These are phyloP conservation scores for Teratosphaeria nubilosa DNA, from an alignment of 2,329 filamentous ascomycete genomes.

Conservation along the genomic window DNA sequence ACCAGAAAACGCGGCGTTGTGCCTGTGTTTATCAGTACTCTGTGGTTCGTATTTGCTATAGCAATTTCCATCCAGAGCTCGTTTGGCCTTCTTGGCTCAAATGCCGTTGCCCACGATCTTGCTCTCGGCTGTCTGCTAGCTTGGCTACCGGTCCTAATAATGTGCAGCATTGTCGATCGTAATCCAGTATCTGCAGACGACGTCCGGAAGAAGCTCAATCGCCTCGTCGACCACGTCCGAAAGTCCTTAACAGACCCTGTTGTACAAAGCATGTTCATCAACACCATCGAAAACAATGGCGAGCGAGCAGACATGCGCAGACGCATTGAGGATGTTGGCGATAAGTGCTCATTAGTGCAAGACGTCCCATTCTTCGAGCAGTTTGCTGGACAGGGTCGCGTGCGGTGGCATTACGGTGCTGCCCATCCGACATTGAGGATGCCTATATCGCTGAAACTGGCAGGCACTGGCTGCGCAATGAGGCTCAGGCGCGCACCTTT, in stretches of 20 bases:
- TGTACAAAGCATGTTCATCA: slow-evolving; percentile 21
- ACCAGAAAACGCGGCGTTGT: slow-evolving; percentile 32
- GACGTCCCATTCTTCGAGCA: slow-evolving; percentile 26
- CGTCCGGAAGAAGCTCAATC: slow-evolving; percentile 30
- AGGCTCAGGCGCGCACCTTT: slow-evolving; percentile 22
- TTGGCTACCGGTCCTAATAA: slow-evolving; percentile 38
- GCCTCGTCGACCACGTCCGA: slow-evolving; percentile 29
- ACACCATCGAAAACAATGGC: slow-evolving; percentile 17
- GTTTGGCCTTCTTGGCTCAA: slow-evolving; percentile 28
- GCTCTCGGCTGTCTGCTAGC: slow-evolving; percentile 35
- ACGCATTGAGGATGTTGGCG: slow-evolving; percentile 19
- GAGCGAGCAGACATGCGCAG: slow-evolving; percentile 15
- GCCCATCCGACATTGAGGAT: slow-evolving; percentile 34
- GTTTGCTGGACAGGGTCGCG: slow-evolving; percentile 33
- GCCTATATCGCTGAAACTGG: slow-evolving; percentile 30
- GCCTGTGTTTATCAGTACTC: slow-evolving; percentile 31
- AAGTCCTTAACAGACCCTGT: slow-evolving; percentile 21
- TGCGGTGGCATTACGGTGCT: slow-evolving; percentile 28
- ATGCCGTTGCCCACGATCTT: slow-evolving; percentile 35
- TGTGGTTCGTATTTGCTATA: slow-evolving; percentile 34
- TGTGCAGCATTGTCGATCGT: slow-evolving; percentile 36
- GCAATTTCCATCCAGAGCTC: slow-evolving; percentile 28
- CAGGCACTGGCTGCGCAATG: slow-evolving; percentile 29
- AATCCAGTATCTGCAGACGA: slow-evolving; percentile 35
- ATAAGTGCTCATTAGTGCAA: slow-evolving; percentile 15